Evolutionary conservation across 1,284 basidiomycete species (phyloP), one percentile per base, ranked within the genome.

Genomic region (Rhodotorula sp.): DNA sequence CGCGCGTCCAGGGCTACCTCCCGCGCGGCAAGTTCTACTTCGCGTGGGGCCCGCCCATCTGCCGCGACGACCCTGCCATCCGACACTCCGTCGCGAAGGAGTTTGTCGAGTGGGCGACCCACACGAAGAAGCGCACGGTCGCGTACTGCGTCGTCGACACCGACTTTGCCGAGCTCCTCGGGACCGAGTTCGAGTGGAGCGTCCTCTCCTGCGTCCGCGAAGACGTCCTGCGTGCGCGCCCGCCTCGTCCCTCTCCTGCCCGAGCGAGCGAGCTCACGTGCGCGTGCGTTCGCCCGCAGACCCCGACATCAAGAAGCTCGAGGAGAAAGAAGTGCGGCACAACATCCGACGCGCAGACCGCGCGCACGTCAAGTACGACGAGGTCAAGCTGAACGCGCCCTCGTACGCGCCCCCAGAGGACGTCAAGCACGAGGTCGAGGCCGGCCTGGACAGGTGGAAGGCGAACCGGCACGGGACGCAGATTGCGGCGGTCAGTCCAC

Each of bases 31-130:
- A 57, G 54, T 69, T 64, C 67, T 62, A 58, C 62, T 68, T 74
- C 37, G 72, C 72, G 9, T 74, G 72, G 72, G 72, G 72, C 15
- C 62, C 67, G 28, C 72, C 72, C n/a, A 54, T 71, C 51, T 69
- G 62, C 59, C 53, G 66, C 16, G 54, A 59, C 31, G 62, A 62
- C 47, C 11, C 13, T 4, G 69, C 69, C 9, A 52, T 54, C 30
- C 60, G 52, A 31, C 26, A 46, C 31, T 46, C 28, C 28, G 57
- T 65, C 22, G 72, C 72, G 24, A 55, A 64, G 31, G 72, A 74
- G 62, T 69, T 71, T 20, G 20, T 59, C 26, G 37, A 56, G 4
- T 74, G 64, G 64, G 61, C 56, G 2, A 65, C 46, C 15, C 69
- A 69, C 64, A 31, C 51, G 54, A 62, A 71, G 52, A 46, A 71